These are phyloP conservation scores for Talaromyces sp. DNA, from an alignment of 2,329 filamentous ascomycete genomes.

Conservation along the genomic window DNA sequence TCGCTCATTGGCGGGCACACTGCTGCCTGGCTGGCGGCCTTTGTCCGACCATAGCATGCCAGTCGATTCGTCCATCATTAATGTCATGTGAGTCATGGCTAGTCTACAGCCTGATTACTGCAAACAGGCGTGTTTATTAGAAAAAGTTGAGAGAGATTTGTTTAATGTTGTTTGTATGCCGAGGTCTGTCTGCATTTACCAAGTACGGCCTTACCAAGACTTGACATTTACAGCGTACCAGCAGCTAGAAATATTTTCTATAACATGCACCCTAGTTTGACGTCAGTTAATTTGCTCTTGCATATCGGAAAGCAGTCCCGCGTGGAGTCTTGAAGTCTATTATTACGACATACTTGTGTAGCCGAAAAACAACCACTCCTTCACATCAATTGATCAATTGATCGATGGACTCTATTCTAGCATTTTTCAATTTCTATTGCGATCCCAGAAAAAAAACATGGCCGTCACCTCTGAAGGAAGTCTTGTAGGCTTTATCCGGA, in stretches of 20 bases:
- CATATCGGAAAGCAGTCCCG: not conserved
- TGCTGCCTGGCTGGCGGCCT: not conserved
- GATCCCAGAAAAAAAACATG: not conserved
- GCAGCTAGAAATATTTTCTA: not conserved
- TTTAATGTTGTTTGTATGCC: not conserved
- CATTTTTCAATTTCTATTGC: not conserved
- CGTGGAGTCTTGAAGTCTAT: not conserved
- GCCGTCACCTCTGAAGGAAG: slow-evolving; percentile 2
- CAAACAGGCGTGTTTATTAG: not conserved
- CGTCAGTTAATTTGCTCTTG: not conserved
- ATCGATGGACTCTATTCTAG: not conserved
- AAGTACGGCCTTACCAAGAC: too few species aligned
- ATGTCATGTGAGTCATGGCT: not conserved
- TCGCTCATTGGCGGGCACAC: not conserved
- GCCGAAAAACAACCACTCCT: not conserved
- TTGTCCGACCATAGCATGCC: not conserved
- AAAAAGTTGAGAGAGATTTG: not conserved
- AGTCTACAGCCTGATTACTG: not conserved
- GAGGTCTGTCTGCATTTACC: too few species aligned
- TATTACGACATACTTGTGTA: not conserved
- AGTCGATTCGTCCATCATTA: not conserved
- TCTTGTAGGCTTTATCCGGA: slow-evolving; percentile 1
- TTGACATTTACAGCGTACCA: too few species aligned
- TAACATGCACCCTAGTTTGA: not conserved
- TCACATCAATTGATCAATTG: not conserved